Conservation (phyloP, 1,284 basidiomycete species). For the Ceratobasidium sp. region DNA sequence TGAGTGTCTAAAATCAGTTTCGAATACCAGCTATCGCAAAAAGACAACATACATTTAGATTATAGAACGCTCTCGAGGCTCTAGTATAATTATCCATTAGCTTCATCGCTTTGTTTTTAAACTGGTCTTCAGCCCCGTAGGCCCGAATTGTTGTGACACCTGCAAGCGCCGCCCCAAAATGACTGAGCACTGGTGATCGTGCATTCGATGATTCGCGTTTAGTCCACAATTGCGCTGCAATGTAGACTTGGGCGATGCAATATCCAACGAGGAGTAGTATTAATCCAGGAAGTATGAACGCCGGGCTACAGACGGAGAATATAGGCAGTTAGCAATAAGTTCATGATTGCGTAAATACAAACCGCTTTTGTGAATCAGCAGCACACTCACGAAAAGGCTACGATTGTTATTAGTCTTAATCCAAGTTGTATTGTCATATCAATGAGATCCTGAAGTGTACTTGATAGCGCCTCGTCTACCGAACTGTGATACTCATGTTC, state of each 20-base stretch:
- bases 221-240: conserved; percentile 78
- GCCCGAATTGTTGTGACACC: conserved; percentile 62
- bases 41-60: conserved; percentile 40
- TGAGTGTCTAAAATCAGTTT: not conserved
- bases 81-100: conserved; percentile 44
- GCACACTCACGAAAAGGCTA: conserved; percentile 54
- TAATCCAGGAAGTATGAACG: conserved; percentile 60
- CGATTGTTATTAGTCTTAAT: conserved; percentile 59
- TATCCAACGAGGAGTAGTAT: conserved; percentile 48
- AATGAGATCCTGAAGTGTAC: conserved; percentile 53
- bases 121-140: conserved; percentile 44
- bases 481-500: not conserved
- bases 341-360: too few species aligned
- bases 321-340: too few species aligned
- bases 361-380: not conserved
- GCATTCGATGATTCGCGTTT: conserved; percentile 80
- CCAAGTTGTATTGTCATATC: conserved; percentile 57
- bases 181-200: conserved; percentile 73
- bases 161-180: conserved; percentile 75
- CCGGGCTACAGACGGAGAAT: not conserved
- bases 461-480: conserved; percentile 44
- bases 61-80: conserved; percentile 37
- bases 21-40: not conserved
- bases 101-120: conserved; percentile 35
- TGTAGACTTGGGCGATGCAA: conserved; percentile 64